These are phyloP conservation scores for Leccinum solheimii DNA, from an alignment of 1,284 basidiomycete genomes.

Conservation along the genomic window DNA sequence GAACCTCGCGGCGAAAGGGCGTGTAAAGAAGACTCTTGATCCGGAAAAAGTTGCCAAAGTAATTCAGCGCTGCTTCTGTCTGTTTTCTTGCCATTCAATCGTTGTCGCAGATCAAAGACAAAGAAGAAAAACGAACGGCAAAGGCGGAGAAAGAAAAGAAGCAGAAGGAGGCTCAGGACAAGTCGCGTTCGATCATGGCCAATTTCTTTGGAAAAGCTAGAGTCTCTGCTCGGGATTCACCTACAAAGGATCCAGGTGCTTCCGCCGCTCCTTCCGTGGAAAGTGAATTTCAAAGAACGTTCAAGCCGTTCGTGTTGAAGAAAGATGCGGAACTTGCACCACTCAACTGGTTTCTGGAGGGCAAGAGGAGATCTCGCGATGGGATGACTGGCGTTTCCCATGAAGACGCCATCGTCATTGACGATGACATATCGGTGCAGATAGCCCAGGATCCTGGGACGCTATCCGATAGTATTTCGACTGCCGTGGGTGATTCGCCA, in stretches of 20 bases:
- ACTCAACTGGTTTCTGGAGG: conserved; percentile 60
- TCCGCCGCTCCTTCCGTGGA: conserved; percentile 45
- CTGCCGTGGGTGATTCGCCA: neutral
- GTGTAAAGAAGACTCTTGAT: conserved; percentile 54
- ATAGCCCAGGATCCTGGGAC: conserved; percentile 22
- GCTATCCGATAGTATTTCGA: neutral
- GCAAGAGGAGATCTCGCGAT: conserved; percentile 32
- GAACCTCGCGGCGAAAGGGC: conserved; percentile 27
- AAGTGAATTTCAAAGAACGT: conserved; percentile 71
- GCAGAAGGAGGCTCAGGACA: conserved; percentile 64
- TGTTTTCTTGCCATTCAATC: conserved; percentile 6
- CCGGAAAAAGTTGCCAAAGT: conserved; percentile 66
- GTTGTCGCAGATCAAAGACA: conserved; percentile 59
- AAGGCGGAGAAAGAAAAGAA: conserved; percentile 61
- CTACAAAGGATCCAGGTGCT: conserved; percentile 36
- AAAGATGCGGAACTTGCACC: conserved; percentile 72
- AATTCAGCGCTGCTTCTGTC: conserved; percentile 10
- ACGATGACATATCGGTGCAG: conserved; percentile 39
- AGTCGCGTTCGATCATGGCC: conserved; percentile 71
- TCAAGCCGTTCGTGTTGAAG: conserved; percentile 76
- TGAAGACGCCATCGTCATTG: conserved; percentile 55
- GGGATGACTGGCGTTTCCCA: conserved; percentile 27
- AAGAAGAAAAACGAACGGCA: conserved; percentile 61
- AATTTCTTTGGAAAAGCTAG: conserved; percentile 72
- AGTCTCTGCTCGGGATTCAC: conserved; percentile 30